phyloP scores from a whole-genome alignment of 2,329 filamentous ascomycete species.

The Aspergillus ochraceus region DNA sequence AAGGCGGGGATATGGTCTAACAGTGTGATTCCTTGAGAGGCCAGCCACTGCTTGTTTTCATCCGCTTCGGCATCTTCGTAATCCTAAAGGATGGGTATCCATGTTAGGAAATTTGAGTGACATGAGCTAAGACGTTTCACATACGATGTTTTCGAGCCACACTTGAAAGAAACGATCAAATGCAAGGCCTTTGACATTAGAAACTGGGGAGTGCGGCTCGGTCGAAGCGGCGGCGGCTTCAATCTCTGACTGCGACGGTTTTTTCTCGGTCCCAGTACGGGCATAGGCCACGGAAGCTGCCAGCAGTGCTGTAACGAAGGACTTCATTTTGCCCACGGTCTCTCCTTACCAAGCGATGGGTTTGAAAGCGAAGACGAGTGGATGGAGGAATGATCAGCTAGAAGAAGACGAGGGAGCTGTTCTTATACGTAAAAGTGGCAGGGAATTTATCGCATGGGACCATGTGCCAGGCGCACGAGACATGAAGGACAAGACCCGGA shows the following conservation, averaged over 20 bases:
- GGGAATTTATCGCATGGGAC: background rate
- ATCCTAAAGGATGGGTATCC: conserved; percentile 43
- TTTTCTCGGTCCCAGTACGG: conserved; percentile 25
- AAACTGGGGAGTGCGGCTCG: conserved; percentile 62
- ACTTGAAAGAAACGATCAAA: conserved; percentile 73
- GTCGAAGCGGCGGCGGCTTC: conserved; percentile 54
- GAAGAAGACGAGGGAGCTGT: background rate
- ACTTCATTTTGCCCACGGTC: conserved; percentile 41
- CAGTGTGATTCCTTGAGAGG: conserved; percentile 59
- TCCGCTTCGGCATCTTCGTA: conserved; percentile 66
- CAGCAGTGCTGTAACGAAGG: conserved; percentile 31
- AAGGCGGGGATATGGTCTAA: background rate
- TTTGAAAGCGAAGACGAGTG: background rate
- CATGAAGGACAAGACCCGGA: background rate
- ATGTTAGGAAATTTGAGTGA: conserved; percentile 35
- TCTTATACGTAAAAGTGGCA: conserved; percentile 4
- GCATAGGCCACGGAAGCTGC: conserved; percentile 25
- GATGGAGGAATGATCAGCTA: background rate
- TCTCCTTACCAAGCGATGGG: background rate
- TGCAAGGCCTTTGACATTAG: conserved; percentile 66
- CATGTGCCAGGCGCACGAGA: conserved; percentile 3
- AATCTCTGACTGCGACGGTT: conserved; percentile 31
- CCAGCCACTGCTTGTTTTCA: conserved; percentile 36
- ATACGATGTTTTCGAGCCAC: conserved; percentile 73
- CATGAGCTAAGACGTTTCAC: conserved; percentile 35